Conservation (phyloP, 83 land plant species). For the Thuja plicata region DNA sequence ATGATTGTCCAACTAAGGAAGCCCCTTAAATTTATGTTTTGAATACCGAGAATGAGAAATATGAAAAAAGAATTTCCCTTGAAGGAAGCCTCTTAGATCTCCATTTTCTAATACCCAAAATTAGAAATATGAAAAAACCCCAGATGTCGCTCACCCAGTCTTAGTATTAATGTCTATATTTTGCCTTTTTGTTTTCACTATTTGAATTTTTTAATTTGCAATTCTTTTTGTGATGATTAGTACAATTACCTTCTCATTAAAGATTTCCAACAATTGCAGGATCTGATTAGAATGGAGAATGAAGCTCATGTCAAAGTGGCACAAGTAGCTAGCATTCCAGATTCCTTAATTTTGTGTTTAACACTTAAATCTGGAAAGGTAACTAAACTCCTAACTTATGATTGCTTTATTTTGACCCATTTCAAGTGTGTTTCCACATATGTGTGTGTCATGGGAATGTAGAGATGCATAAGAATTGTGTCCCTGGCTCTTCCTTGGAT, state of each 20-base stretch:
- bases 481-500: background rate
- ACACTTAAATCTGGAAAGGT: slow-evolving; percentile 61
- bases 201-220: background rate
- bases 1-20: no score
- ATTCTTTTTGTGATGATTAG: background rate
- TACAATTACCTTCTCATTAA: background rate
- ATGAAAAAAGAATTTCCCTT: background rate
- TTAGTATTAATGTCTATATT: background rate
- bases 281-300: slow-evolving; percentile 70
- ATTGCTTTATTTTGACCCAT: background rate
- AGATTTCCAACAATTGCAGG: background rate
- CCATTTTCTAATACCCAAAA: background rate
- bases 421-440: background rate
- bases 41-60: no score
- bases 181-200: background rate
- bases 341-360: slow-evolving; percentile 68
- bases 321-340: slow-evolving; percentile 69
- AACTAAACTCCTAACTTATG: slow-evolving; percentile 7
- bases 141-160: background rate
- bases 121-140: background rate
- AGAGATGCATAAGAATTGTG: background rate
- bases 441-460: background rate
- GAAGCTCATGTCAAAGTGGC: slow-evolving; percentile 80
- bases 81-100: slow-evolving; percentile 14
- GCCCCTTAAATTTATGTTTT: no score